A percentile compares a stretch with the other conserved stretches of the same genome.
These are phyloP conservation scores for Arabidopsis lyrata DNA, from an alignment of 441 rosid species.

Conservation along the genomic window DNA sequence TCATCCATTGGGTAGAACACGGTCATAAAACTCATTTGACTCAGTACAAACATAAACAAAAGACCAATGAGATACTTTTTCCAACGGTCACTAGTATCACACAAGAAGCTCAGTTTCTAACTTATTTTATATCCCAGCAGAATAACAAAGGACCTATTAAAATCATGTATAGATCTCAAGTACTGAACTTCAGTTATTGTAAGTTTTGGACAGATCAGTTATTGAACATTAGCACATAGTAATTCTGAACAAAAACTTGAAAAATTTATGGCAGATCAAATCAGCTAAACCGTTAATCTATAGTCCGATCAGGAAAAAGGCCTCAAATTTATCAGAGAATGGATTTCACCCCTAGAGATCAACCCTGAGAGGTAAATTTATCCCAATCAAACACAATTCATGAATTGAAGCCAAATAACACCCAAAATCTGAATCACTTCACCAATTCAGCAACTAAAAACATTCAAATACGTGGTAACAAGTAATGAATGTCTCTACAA, in stretches of 20 bases:
- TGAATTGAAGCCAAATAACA: conserved; percentile 4
- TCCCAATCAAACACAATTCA: background rate
- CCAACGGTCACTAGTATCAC: background rate
- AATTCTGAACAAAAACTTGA: background rate
- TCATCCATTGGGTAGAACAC: conserved; percentile 31
- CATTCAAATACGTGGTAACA: background rate
- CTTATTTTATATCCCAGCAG: background rate
- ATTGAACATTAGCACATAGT: background rate
- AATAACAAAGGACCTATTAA: background rate
- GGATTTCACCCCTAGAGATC: background rate
- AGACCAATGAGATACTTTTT: background rate
- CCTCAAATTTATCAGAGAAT: no score
- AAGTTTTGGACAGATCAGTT: background rate
- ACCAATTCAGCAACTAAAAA: background rate
- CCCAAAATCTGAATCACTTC: background rate
- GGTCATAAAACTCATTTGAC: conserved; percentile 3
- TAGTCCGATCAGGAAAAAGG: background rate
- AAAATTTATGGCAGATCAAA: conserved; percentile 1
- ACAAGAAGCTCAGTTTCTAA: conserved; percentile 11
- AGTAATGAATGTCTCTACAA: background rate
- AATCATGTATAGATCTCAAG: background rate
- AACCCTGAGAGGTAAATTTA: background rate
- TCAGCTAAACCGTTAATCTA: background rate
- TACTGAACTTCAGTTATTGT: background rate
- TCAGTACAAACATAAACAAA: conserved; percentile 26